Evolutionary conservation across 1,284 basidiomycete species (phyloP), one percentile per base, ranked within the genome.

Genomic region (Omphalotus olearius): DNA sequence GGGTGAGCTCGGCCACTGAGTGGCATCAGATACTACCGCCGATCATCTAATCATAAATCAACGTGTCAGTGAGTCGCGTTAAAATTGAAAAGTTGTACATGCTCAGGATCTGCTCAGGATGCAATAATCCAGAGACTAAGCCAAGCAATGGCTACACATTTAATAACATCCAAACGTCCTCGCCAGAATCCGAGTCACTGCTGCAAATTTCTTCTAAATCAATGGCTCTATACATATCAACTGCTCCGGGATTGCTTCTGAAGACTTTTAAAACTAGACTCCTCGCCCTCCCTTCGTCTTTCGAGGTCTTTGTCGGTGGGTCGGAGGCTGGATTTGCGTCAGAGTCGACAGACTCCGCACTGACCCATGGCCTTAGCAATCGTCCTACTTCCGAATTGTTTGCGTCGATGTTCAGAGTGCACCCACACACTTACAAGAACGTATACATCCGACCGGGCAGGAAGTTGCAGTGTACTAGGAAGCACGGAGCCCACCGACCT

Each of bases 401-500:
- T 64, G 4, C 67, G 58, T 43, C 72, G 59, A 43, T 67, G 64
- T 1, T 63, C 62, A 17, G 66, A 66, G 40, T 63, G 60, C 14
- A 72, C 65, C 71, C 69, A 72, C 63, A 71, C 64, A 14, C 60
- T 68, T 30, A 55, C 63, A 10, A 75, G 33, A 13, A 57, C 54
- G 36, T 69, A 66, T 9, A 62, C 48, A 17, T 57, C 58, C 54
- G 57, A 40, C 47, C 59, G 18, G 61, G 54, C 6, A 36, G 53
- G 2, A 51, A 48, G 18, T 56, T 28, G 1, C 59, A 59, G 2
- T 53, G 56, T 52, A 49, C 60, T 60, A 53, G 35, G 57, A 50
- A 25, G 43, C 49, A 37, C 51, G 16, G 43, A 37, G n/a, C 20
- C 54, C 50, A 13, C 23, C 18, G 57, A 52, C 30, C 52, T 25